A percentile compares a stretch with the other conserved stretches of the same genome.
These are phyloP conservation scores for Boletus speciosus DNA, from an alignment of 768 basidiomycete genomes.

Conservation along the genomic window DNA sequence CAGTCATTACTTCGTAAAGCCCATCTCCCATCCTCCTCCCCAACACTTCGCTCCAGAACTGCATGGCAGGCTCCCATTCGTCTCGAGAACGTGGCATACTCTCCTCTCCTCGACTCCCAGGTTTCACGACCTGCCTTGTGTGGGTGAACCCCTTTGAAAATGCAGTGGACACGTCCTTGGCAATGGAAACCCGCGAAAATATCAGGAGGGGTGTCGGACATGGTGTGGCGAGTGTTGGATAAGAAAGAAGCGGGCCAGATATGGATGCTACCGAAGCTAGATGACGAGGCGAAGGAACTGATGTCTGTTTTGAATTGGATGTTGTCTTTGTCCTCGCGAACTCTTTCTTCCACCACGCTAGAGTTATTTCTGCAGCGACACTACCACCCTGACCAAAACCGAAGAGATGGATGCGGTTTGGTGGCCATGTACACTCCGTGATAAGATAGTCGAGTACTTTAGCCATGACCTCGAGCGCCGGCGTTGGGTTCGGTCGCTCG, in stretches of 20 bases:
- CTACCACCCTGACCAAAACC: slow-evolving; percentile 88
- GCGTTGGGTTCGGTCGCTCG: slow-evolving; percentile 66
- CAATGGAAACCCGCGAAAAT: slow-evolving; percentile 49
- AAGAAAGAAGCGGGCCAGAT: slow-evolving; percentile 73
- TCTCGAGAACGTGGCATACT: slow-evolving; percentile 76
- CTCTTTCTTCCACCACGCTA: slow-evolving; percentile 52
- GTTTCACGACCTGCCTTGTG: slow-evolving; percentile 49
- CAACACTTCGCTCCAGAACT: slow-evolving; percentile 77
- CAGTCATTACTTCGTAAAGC: slow-evolving; percentile 64
- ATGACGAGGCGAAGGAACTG: slow-evolving; percentile 14
- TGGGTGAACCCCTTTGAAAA: slow-evolving; percentile 59
- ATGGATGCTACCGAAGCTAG: slow-evolving; percentile 69
- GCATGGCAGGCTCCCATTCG: slow-evolving; percentile 84
- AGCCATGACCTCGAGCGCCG: slow-evolving; percentile 55
- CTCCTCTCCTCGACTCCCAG: slow-evolving; percentile 28
- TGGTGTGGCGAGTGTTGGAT: slow-evolving; percentile 54
- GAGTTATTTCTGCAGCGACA: slow-evolving; percentile 64
- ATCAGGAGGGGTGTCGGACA: slow-evolving; percentile 63
- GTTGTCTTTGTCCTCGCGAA: slow-evolving; percentile 4
- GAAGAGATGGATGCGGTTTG: slow-evolving; percentile 73
- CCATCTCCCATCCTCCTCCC: slow-evolving; percentile 55
- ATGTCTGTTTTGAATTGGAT: slow-evolving; percentile 8
- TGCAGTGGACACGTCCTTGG: slow-evolving; percentile 43
- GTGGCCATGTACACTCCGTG: slow-evolving; percentile 61
- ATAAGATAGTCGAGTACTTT: slow-evolving; percentile 55